Conservation (phyloP, 495 filamentous ascomycete genomes). For the Friedmanniomyces simplex region DNA sequence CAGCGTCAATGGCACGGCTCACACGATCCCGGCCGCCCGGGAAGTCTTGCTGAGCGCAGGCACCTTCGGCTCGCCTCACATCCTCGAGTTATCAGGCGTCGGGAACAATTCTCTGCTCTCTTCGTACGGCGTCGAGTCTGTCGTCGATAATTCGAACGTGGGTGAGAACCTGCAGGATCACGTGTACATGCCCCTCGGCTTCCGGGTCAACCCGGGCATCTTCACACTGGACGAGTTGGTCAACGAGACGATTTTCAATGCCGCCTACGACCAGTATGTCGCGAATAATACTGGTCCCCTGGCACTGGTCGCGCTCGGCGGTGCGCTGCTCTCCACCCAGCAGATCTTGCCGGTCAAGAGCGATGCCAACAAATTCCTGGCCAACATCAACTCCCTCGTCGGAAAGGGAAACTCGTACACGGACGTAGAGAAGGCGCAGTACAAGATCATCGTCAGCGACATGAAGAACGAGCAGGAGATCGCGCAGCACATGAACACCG, state of each 20-base stretch:
- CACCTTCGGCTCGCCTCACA: conserved; percentile 49
- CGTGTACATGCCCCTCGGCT: conserved; percentile 8
- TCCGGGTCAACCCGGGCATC: conserved; percentile 10
- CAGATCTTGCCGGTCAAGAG: conserved; percentile 1
- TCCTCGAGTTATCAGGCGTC: conserved; percentile 55
- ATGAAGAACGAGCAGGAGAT: neutral
- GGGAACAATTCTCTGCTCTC: conserved; percentile 42
- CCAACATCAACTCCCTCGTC: neutral
- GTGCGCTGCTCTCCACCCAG: neutral
- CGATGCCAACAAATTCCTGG: neutral
- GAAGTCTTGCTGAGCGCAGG: conserved; percentile 59
- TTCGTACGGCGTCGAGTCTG: conserved; percentile 38
- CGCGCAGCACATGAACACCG: conserved; percentile 1
- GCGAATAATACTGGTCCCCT: neutral
- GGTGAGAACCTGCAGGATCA: conserved; percentile 60
- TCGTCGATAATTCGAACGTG: conserved; percentile 48
- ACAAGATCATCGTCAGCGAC: neutral
- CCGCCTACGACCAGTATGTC: neutral
- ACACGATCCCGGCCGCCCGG: conserved; percentile 20
- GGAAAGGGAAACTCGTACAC: neutral
- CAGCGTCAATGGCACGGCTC: conserved; percentile 17
- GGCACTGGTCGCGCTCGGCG: neutral
- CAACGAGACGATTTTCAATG: conserved; percentile 6
- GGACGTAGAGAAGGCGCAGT: neutral
- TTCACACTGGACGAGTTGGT: neutral